Conservation (phyloP, 169 alveolate species). For the Cryptosporidium andersoni region DNA sequence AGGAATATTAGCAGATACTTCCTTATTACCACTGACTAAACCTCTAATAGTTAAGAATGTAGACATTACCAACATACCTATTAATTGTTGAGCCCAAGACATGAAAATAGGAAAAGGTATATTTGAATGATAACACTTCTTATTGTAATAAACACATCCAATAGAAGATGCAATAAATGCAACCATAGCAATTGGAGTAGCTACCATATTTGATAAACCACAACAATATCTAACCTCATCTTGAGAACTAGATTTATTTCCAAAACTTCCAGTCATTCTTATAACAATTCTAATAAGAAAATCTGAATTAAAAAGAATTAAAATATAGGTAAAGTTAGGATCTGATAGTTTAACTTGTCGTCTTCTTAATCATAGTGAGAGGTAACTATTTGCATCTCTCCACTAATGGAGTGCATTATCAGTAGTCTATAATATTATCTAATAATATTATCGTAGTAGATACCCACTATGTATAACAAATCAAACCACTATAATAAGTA, state of each 20-base stretch:
- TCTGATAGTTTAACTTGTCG: no score
- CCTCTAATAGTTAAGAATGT: conserved; percentile 63
- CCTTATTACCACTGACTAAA: conserved; percentile 57
- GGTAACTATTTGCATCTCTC: no score
- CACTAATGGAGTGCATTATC: no score
- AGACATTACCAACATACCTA: conserved; percentile 66
- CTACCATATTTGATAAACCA: conserved; percentile 56
- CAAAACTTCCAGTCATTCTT: conserved; percentile 65
- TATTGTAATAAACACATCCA: conserved; percentile 63
- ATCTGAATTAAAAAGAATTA: no score
- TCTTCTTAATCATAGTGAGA: no score
- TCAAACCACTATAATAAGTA: no score
- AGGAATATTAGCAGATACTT: conserved; percentile 61
- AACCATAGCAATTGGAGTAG: conserved; percentile 72
- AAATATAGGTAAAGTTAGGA: no score
- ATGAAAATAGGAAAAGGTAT: conserved; percentile 66
- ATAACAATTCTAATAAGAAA: background rate
- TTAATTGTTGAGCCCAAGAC: conserved; percentile 71
- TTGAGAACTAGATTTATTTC: conserved; percentile 62
- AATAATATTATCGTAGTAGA: no score
- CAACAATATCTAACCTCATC: conserved; percentile 69
- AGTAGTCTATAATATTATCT: no score
- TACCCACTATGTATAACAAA: no score
- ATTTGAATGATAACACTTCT: conserved; percentile 33
- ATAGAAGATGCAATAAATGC: conserved; percentile 64